phyloP scores from a whole-genome alignment of 108 stramenopile species.

The Fistulifera solaris region DNA sequence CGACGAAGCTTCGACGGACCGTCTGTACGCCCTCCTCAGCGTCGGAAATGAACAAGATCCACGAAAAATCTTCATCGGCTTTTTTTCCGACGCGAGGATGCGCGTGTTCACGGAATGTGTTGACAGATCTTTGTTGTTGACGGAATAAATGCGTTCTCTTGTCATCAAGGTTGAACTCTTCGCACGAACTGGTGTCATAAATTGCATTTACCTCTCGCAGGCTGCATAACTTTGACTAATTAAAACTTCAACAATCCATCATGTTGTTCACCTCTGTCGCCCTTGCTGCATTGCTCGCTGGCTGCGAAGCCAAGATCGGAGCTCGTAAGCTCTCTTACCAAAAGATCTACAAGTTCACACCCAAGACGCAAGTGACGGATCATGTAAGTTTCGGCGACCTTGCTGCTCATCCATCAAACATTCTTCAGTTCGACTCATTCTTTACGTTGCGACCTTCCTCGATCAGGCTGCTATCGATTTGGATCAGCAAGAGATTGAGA shows the following conservation, averaged over 20 bases:
- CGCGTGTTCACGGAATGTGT: too few species aligned
- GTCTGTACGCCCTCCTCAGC: too few species aligned
- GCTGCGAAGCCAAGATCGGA: neutral
- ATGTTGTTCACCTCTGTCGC: slow-evolving; percentile 11
- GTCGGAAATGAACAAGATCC: too few species aligned
- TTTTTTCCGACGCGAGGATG: too few species aligned
- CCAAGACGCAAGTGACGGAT: slow-evolving; percentile 48
- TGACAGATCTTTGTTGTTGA: too few species aligned
- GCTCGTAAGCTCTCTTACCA: slow-evolving; percentile 28
- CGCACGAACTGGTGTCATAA: too few species aligned
- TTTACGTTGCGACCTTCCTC: neutral
- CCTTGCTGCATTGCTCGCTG: neutral
- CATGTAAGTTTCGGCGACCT: slow-evolving; percentile 24
- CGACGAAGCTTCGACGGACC: too few species aligned
- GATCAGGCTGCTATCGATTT: slow-evolving; percentile 48
- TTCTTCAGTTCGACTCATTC: neutral
- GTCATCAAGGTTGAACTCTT: too few species aligned
- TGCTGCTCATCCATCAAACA: neutral
- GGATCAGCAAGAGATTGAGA: slow-evolving; percentile 60
- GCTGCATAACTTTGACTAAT: too few species aligned
- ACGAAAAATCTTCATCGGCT: too few species aligned
- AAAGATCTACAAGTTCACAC: slow-evolving; percentile 53
- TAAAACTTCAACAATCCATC: neutral
- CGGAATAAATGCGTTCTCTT: too few species aligned
- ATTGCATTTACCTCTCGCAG: too few species aligned